These are phyloP conservation scores for Margaritispora aquatica DNA, from an alignment of 495 filamentous ascomycete genomes.

Conservation along the genomic window DNA sequence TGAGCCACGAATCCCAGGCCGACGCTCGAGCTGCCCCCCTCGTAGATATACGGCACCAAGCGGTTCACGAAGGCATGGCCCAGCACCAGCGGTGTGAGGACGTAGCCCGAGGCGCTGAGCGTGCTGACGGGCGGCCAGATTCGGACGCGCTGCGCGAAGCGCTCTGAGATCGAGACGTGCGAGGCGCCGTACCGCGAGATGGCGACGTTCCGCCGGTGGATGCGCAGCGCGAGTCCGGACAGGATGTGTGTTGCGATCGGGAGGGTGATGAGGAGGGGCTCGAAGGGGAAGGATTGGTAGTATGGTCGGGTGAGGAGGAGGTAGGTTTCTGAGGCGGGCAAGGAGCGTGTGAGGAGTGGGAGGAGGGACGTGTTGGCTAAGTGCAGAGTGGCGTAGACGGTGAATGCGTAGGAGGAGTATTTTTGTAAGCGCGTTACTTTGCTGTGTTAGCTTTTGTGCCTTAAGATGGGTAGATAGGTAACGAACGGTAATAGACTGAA, in stretches of 20 bases:
- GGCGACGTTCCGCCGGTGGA: slow-evolving; percentile 62
- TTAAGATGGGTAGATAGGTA: slow-evolving; percentile 16
- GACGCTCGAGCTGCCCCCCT: slow-evolving; percentile 77
- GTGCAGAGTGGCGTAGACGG: slow-evolving; percentile 70
- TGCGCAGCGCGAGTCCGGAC: slow-evolving; percentile 68
- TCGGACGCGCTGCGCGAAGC: slow-evolving; percentile 20
- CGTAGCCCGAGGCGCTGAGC: slow-evolving; percentile 61
- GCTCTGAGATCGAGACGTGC: slow-evolving; percentile 16
- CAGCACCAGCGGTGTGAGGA: slow-evolving; percentile 53
- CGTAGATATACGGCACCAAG: slow-evolving; percentile 60
- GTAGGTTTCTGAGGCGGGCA: slow-evolving; percentile 51
- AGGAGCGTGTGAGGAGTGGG: slow-evolving; percentile 52
- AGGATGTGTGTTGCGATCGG: slow-evolving; percentile 52
- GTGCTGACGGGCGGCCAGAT: slow-evolving; percentile 65
- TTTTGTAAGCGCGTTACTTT: slow-evolving; percentile 73
- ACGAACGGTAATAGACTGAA: slow-evolving; percentile 57
- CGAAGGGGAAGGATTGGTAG: slow-evolving; percentile 73
- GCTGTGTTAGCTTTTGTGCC: slow-evolving; percentile 7
- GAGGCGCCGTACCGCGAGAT: slow-evolving; percentile 60
- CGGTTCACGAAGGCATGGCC: slow-evolving; percentile 70
- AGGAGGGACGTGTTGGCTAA: slow-evolving; percentile 73
- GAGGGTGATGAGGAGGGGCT: slow-evolving; percentile 55
- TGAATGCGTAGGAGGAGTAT: slow-evolving; percentile 85
- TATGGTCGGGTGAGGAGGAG: slow-evolving; percentile 62
- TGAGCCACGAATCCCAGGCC: slow-evolving; percentile 79